phyloP scores from a whole-genome alignment of 169 alveolate genomes.

The Neospora caninum region DNA sequence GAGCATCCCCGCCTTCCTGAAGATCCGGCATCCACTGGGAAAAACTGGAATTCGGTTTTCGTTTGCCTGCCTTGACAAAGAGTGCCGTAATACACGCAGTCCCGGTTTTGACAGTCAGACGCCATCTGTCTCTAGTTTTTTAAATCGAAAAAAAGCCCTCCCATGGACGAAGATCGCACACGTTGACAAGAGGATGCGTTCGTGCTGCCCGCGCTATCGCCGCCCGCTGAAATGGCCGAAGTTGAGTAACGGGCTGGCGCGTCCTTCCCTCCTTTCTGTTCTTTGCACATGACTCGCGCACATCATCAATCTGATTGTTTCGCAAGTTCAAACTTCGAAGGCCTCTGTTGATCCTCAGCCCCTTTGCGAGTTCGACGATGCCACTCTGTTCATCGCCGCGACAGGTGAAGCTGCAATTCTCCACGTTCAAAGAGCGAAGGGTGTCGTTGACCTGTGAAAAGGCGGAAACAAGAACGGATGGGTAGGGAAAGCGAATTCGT shows the following conservation, averaged over 20 bases:
- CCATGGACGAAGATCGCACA: too few relatives aligned
- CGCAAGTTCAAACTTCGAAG: background rate
- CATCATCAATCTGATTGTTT: constrained; percentile 20
- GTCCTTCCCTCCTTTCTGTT: too few relatives aligned
- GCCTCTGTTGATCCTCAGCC: constrained; percentile 26
- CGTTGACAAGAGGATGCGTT: too few relatives aligned
- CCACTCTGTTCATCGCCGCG: constrained; percentile 45
- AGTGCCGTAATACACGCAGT: too few relatives aligned
- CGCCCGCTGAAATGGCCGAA: too few relatives aligned
- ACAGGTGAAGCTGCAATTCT: constrained; percentile 19
- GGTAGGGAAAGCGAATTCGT: background rate
- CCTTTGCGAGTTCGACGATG: constrained; percentile 20
- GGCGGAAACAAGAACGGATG: background rate
- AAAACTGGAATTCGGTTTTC: background rate
- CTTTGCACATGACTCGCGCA: background rate
- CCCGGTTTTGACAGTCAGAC: too few relatives aligned
- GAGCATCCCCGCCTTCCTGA: constrained; percentile 36
- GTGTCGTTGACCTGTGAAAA: constrained; percentile 18
- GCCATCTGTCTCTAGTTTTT: too few relatives aligned
- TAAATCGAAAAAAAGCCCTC: too few relatives aligned
- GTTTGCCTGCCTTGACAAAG: too few relatives aligned
- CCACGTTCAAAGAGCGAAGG: constrained; percentile 35
- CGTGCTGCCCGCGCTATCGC: too few relatives aligned
- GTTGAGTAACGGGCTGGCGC: too few relatives aligned
- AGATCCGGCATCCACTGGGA: background rate